phyloP scores from a whole-genome alignment of 2,329 filamentous ascomycete species.

The Penicillium oxalicum region DNA sequence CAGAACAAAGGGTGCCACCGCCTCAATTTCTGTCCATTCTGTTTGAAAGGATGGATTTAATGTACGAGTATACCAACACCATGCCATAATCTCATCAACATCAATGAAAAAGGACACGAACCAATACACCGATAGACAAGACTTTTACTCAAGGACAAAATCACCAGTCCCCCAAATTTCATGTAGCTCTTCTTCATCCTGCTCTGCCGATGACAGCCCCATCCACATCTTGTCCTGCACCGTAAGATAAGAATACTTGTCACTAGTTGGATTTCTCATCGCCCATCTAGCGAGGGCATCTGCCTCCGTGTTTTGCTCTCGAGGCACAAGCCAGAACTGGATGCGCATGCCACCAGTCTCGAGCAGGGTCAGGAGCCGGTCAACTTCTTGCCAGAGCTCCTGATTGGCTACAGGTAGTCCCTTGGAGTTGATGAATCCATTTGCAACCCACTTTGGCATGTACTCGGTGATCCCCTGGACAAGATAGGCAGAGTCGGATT shows the following conservation, averaged over 20 bases:
- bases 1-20: too few species aligned
- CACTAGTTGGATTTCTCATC: neutral
- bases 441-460: neutral
- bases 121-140: too few species aligned
- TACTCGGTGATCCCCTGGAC: neutral
- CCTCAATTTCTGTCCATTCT: too few species aligned
- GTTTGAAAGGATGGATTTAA: too few species aligned
- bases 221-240: neutral
- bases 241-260: neutral
- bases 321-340: neutral
- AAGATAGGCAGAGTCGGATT: neutral
- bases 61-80: too few species aligned
- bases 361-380: neutral
- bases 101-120: too few species aligned
- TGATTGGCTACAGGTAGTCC: neutral
- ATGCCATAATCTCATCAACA: too few species aligned
- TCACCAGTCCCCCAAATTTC: neutral
- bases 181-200: too few species aligned
- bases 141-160: neutral
- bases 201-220: neutral
- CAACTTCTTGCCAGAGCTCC: neutral
- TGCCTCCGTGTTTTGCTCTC: neutral
- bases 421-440: neutral
- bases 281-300: neutral
- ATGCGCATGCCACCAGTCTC: neutral